Evolutionary conservation across 106 monocot genomes (phyloP).

Genomic region (Platanthera guangdongensis): DNA sequence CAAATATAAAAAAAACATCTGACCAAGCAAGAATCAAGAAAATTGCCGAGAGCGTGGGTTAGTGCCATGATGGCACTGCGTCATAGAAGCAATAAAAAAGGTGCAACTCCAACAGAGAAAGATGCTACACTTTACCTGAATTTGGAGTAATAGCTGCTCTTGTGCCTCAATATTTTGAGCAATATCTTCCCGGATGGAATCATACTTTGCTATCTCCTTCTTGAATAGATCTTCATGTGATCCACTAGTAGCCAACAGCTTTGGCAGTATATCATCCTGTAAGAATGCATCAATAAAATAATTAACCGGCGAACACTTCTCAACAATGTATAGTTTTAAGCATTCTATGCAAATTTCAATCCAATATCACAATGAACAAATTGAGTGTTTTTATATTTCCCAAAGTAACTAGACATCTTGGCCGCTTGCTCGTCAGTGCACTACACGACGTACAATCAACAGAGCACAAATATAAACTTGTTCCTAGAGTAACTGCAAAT

Average conservation of each 20-base stretch:
- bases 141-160: constrained; percentile 68
- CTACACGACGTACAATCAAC: not conserved
- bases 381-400: not conserved
- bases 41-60: too few relatives aligned
- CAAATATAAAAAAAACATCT: too few relatives aligned
- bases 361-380: not conserved
- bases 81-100: not conserved
- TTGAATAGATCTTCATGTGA: constrained; percentile 79
- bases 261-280: constrained; percentile 89
- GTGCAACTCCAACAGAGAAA: not conserved
- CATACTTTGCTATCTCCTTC: constrained; percentile 85
- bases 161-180: constrained; percentile 80
- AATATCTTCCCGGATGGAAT: constrained; percentile 76
- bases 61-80: not conserved
- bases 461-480: not conserved
- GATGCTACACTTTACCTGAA: constrained; percentile 29
- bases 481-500: not conserved
- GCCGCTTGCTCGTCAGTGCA: not conserved
- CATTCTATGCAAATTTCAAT: not conserved
- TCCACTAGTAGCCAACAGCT: constrained; percentile 70
- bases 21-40: too few relatives aligned
- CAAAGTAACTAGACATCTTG: not conserved
- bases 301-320: not conserved
- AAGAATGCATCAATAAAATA: not conserved
- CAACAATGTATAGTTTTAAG: constrained; percentile 1